phyloP scores from a whole-genome alignment of 2,329 filamentous ascomycete species.

The Scytalidium sp. region DNA sequence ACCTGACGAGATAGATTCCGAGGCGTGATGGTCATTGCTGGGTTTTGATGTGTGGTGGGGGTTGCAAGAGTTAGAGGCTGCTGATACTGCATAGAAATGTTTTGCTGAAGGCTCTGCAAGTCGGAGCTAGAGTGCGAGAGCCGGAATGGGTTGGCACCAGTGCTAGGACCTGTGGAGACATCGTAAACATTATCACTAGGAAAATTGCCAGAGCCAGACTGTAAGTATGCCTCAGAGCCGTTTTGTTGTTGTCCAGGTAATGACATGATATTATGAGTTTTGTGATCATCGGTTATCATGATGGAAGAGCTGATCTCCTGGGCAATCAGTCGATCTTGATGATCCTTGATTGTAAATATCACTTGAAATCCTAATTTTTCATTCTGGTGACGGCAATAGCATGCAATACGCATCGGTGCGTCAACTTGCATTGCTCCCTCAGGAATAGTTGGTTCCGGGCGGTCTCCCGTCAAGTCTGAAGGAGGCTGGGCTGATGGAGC shows the following conservation, averaged over 20 bases:
- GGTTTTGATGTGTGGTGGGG: constrained; percentile 33
- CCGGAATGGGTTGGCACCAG: constrained; percentile 43
- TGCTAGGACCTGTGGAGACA: constrained; percentile 15
- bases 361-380: constrained; percentile 92
- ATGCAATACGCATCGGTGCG: constrained; percentile 92
- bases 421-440: constrained; percentile 72
- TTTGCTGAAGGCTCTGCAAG: constrained; percentile 55
- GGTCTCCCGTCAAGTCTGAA: constrained; percentile 41
- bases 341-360: constrained; percentile 92
- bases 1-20: constrained; percentile 68
- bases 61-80: constrained; percentile 23
- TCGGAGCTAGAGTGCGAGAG: constrained; percentile 62
- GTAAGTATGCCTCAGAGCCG: constrained; percentile 28
- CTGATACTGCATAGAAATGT: constrained; percentile 31
- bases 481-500: constrained; percentile 51
- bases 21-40: constrained; percentile 49
- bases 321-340: constrained; percentile 70
- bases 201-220: constrained; percentile 41
- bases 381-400: constrained; percentile 92
- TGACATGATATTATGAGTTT: constrained; percentile 62
- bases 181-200: constrained; percentile 23
- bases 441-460: constrained; percentile 43
- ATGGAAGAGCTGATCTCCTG: constrained; percentile 86
- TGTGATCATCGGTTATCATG: constrained; percentile 98
- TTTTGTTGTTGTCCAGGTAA: constrained; percentile 26